These are phyloP conservation scores for Picea sitchensis DNA, from an alignment of 75 land plant genomes.

Conservation along the genomic window DNA sequence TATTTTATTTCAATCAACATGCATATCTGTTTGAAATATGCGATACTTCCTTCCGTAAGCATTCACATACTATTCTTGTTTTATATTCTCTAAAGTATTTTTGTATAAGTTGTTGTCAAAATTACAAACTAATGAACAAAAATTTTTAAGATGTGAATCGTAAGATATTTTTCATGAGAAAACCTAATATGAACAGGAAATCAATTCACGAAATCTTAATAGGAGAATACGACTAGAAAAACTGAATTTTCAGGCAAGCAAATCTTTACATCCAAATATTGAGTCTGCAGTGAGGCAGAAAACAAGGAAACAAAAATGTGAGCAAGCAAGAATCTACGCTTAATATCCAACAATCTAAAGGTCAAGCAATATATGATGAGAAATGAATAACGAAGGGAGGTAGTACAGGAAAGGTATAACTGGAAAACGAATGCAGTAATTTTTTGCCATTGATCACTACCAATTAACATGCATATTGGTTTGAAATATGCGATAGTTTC, in stretches of 20 bases:
- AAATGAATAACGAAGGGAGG: too few species aligned
- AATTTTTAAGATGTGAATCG: too few species aligned
- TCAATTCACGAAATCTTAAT: background rate
- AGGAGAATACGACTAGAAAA: background rate
- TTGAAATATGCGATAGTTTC: background rate
- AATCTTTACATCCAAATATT: background rate
- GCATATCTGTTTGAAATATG: background rate
- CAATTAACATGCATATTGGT: too few species aligned
- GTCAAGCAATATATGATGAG: too few species aligned
- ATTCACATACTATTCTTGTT: background rate
- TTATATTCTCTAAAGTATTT: background rate
- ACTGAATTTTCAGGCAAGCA: background rate
- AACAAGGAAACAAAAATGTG: slow-evolving; percentile 1
- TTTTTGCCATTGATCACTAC: too few species aligned
- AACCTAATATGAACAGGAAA: background rate
- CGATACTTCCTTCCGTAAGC: background rate
- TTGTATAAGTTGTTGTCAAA: background rate
- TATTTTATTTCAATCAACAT: too few species aligned
- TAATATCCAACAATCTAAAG: too few species aligned
- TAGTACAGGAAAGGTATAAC: too few species aligned
- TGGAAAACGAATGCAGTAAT: too few species aligned
- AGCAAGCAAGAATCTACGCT: background rate
- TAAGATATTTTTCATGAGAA: background rate
- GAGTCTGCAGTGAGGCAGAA: background rate
- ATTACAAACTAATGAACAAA: background rate